phyloP scores from a whole-genome alignment of 345 rosid species.

The Balakata baccata region DNA sequence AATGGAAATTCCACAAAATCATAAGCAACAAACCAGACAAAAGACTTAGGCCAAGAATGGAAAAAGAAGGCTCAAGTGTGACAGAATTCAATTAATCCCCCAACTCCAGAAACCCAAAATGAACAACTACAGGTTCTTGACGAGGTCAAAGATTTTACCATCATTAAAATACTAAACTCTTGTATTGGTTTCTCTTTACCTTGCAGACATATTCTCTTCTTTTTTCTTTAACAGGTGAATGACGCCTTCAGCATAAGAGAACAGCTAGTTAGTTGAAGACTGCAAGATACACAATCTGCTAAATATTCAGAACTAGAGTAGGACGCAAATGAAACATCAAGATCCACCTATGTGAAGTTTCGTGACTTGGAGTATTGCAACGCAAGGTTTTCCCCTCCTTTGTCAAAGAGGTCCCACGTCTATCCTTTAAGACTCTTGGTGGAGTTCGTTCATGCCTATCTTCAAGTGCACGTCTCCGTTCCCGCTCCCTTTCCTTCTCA shows the following conservation, averaged over 20 bases:
- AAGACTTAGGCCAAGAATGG: slow-evolving; percentile 7
- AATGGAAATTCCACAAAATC: neutral
- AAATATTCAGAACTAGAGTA: slow-evolving; percentile 62
- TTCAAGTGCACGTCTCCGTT: slow-evolving; percentile 65
- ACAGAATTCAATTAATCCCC: neutral
- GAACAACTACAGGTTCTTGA: slow-evolving; percentile 30
- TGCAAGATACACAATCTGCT: slow-evolving; percentile 51
- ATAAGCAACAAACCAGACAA: neutral
- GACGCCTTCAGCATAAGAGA: slow-evolving; percentile 99
- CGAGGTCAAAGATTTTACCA: slow-evolving; percentile 38
- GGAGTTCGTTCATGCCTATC: slow-evolving; percentile 67
- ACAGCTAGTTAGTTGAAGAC: slow-evolving; percentile 70
- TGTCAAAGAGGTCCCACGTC: slow-evolving; percentile 63
- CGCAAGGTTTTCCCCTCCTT: slow-evolving; percentile 56
- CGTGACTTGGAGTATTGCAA: slow-evolving; percentile 71
- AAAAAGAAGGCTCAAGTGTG: slow-evolving; percentile 12
- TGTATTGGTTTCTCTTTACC: slow-evolving; percentile 56
- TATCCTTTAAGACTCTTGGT: slow-evolving; percentile 59
- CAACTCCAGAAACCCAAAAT: slow-evolving; percentile 11
- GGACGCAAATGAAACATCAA: slow-evolving; percentile 62
- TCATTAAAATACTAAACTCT: slow-evolving; percentile 52
- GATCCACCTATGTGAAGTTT: slow-evolving; percentile 89
- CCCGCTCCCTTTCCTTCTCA: slow-evolving; percentile 78
- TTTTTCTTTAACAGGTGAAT: slow-evolving; percentile 84
- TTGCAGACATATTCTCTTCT: slow-evolving; percentile 97